phyloP scores from a whole-genome alignment of 2,329 filamentous ascomycete genomes.

The Penicillium sp. region DNA sequence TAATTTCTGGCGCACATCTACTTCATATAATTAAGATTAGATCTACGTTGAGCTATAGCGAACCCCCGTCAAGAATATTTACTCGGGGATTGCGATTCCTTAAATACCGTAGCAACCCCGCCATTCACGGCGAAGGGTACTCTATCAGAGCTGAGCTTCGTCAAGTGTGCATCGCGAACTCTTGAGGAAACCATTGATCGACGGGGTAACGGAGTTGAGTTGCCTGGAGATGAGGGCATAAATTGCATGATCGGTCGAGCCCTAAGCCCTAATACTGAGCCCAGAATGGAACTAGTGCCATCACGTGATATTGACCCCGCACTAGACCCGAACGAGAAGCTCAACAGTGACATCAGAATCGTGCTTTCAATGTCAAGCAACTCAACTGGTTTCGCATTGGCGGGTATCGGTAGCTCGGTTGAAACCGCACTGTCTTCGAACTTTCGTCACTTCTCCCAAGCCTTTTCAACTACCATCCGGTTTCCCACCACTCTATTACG shows the following conservation, averaged over 20 bases:
- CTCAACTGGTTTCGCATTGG: not conserved
- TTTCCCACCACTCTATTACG: not conserved
- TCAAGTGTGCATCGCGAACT: too few relatives aligned
- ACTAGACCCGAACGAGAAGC: slow-evolving; percentile 13
- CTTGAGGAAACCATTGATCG: too few relatives aligned
- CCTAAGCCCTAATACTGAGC: not conserved
- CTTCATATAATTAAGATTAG: too few relatives aligned
- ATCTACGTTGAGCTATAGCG: too few relatives aligned
- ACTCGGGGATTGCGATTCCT: too few relatives aligned
- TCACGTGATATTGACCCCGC: slow-evolving; percentile 3
- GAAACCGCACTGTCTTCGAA: not conserved
- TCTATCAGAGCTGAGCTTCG: too few relatives aligned
- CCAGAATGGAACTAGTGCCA: not conserved
- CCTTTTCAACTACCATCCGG: not conserved
- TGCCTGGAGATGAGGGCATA: too few relatives aligned
- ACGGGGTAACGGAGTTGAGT: too few relatives aligned
- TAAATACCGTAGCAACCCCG: too few relatives aligned
- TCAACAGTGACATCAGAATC: slow-evolving; percentile 6
- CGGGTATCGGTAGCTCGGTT: not conserved
- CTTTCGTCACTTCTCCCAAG: not conserved
- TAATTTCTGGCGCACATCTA: not conserved
- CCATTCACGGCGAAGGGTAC: too few relatives aligned
- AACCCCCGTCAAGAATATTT: too few relatives aligned
- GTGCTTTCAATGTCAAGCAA: not conserved
- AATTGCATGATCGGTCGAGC: too few relatives aligned